A percentile compares a stretch with the other conserved stretches of the same genome.
Evolutionary conservation across 805 yeast genomes (phyloP).

Genomic region (Hemisphaericaspora nanyangensis): DNA sequence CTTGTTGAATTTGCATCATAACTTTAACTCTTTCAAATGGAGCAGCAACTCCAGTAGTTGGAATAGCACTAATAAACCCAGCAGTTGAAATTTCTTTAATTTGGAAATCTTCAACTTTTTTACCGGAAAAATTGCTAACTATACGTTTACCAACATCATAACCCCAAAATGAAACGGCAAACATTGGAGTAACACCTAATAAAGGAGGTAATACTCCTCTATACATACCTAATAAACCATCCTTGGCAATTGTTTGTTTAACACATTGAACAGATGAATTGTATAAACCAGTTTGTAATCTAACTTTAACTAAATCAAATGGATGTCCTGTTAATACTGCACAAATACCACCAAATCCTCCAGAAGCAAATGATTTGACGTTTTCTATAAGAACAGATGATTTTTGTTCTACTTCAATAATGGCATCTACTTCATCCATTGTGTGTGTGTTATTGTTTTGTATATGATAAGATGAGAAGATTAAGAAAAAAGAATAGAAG

Average conservation of each 20-base stretch:
- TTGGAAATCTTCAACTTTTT: slow-evolving; percentile 43
- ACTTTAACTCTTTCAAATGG: slow-evolving; percentile 97
- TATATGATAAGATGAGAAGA: too few relatives aligned
- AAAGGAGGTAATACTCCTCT: slow-evolving; percentile 94
- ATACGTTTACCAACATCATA: slow-evolving; percentile 87
- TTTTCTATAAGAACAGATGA: slow-evolving; percentile 56
- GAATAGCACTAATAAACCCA: slow-evolving; percentile 91
- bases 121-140: slow-evolving; percentile 46
- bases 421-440: slow-evolving; percentile 46
- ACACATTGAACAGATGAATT: slow-evolving; percentile 65
- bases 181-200: slow-evolving; percentile 97
- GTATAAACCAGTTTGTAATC: slow-evolving; percentile 81
- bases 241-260: slow-evolving; percentile 61
- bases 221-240: slow-evolving; percentile 79
- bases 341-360: slow-evolving; percentile 96
- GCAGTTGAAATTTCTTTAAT: slow-evolving; percentile 80
- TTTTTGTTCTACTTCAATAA: slow-evolving; percentile 1
- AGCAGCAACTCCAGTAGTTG: slow-evolving; percentile 94
- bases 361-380: slow-evolving; percentile 81
- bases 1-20: slow-evolving; percentile 74
- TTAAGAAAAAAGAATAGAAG: too few relatives aligned
- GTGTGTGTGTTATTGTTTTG: not conserved
- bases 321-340: slow-evolving; percentile 97
- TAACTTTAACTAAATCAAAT: slow-evolving; percentile 87
- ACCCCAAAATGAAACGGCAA: slow-evolving; percentile 98